Percentiles rank a stretch among this genome's conserved stretches.
phyloP scores from a whole-genome alignment of 768 basidiomycete species.

The Mycena maculata region DNA sequence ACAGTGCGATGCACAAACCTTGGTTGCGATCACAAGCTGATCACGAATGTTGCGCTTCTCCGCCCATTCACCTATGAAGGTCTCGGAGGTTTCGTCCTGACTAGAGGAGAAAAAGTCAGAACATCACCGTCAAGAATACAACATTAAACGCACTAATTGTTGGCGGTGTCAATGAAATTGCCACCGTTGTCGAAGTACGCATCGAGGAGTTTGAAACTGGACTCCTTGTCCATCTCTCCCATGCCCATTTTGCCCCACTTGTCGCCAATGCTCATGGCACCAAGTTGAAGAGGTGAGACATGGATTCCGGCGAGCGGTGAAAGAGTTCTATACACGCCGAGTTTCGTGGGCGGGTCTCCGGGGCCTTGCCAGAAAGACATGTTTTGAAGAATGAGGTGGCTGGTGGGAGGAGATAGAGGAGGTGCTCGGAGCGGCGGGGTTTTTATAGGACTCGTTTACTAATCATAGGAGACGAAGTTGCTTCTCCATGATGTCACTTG shows the following conservation, averaged over 20 bases:
- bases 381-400: too few species aligned
- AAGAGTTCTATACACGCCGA: conserved; percentile 47
- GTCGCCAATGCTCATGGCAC: conserved; percentile 54
- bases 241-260: conserved; percentile 40
- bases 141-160: conserved; percentile 20
- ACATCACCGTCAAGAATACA: background rate
- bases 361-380: conserved; percentile 11
- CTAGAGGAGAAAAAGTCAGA: conserved; percentile 37
- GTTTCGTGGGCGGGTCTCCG: conserved; percentile 41
- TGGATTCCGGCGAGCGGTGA: conserved; percentile 49
- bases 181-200: conserved; percentile 27
- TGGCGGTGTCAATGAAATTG: conserved; percentile 30
- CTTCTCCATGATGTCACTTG: too few species aligned
- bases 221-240: conserved; percentile 44
- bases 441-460: background rate
- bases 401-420: background rate
- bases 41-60: conserved; percentile 57
- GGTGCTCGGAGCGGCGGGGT: background rate
- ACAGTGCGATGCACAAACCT: conserved; percentile 51
- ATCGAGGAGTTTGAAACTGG: conserved; percentile 31
- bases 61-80: conserved; percentile 65
- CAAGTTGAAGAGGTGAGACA: conserved; percentile 53
- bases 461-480: too few species aligned
- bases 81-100: conserved; percentile 68
- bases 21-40: conserved; percentile 60